Conservation (phyloP, 208 protist genomes). For the Trypanosoma rangeli region DNA sequence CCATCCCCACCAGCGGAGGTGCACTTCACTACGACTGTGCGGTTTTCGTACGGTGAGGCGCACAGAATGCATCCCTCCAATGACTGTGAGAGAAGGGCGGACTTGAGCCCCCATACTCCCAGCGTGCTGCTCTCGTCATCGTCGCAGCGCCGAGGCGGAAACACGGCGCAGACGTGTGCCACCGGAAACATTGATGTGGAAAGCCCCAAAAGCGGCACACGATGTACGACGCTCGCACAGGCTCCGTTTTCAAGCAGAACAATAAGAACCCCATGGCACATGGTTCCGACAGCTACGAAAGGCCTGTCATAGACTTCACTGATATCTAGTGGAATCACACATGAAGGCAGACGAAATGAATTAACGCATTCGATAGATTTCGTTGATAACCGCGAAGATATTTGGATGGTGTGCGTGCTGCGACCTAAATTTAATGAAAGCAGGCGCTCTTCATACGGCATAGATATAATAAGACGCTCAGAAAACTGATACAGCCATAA, state of each 20-base stretch:
- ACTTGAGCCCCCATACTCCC: constrained; percentile 23
- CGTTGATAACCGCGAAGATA: constrained; percentile 1
- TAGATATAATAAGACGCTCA: constrained; percentile 46
- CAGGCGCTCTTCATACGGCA: constrained; percentile 79
- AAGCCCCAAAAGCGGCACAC: constrained; percentile 36
- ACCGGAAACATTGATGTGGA: constrained; percentile 61
- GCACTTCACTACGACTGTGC: constrained; percentile 38
- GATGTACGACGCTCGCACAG: constrained; percentile 35
- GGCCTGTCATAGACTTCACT: constrained; percentile 46
- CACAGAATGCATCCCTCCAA: constrained; percentile 45
- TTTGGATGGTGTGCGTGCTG: background rate
- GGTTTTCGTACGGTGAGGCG: constrained; percentile 50
- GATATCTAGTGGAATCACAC: constrained; percentile 71
- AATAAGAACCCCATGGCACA: constrained; percentile 72
- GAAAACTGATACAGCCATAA: constrained; percentile 48
- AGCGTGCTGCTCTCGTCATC: background rate
- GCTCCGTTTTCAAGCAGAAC: constrained; percentile 33
- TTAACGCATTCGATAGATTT: constrained; percentile 12
- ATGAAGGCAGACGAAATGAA: constrained; percentile 46
- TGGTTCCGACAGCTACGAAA: constrained; percentile 69
- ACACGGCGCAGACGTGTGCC: constrained; percentile 41
- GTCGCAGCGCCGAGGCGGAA: constrained; percentile 12
- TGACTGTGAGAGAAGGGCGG: constrained; percentile 27
- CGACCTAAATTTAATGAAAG: constrained; percentile 35
- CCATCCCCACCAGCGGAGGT: constrained; percentile 27